Conservation (phyloP, 805 yeast species). For the Starmera amethionina region DNA sequence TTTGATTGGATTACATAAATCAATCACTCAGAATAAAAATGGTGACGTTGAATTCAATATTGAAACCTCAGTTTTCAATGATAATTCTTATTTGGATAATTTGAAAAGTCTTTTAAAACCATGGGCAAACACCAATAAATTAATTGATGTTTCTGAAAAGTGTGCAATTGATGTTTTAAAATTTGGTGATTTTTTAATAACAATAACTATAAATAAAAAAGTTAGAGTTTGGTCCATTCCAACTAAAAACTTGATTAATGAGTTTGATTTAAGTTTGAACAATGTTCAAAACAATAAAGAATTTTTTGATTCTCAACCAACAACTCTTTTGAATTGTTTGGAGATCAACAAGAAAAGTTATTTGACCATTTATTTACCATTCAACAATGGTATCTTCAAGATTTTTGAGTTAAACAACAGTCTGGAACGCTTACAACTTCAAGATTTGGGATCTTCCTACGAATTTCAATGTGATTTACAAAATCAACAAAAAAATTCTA, state of each 20-base stretch:
- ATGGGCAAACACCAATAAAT: constrained; percentile 12
- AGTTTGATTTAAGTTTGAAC: constrained; percentile 10
- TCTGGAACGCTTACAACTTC: constrained; percentile 11
- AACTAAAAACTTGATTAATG: constrained; percentile 20
- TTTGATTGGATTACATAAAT: constrained; percentile 39
- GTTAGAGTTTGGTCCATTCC: constrained; percentile 53
- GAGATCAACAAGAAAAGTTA: constrained; percentile 4
- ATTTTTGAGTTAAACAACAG: constrained; percentile 21
- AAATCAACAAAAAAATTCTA: constrained; percentile 18
- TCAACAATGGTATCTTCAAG: constrained; percentile 33
- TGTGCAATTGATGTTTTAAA: constrained; percentile 22
- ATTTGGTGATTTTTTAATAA: constrained; percentile 24
- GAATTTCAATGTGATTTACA: constrained; percentile 23
- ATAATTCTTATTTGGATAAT: constrained; percentile 35
- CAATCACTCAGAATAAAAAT: neutral
- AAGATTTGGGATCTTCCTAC: constrained; percentile 17
- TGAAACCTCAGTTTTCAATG: constrained; percentile 44
- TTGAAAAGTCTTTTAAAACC: constrained; percentile 22
- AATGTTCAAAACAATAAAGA: constrained; percentile 9
- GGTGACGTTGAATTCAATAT: constrained; percentile 9
- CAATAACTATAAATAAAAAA: constrained; percentile 44
- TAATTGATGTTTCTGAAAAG: constrained; percentile 26
- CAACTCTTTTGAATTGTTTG: constrained; percentile 18
- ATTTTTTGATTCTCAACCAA: constrained; percentile 21
- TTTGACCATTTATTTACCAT: constrained; percentile 31